Evolutionary conservation across 306 rosid species (phyloP).

Genomic region (Cercis canadensis): DNA sequence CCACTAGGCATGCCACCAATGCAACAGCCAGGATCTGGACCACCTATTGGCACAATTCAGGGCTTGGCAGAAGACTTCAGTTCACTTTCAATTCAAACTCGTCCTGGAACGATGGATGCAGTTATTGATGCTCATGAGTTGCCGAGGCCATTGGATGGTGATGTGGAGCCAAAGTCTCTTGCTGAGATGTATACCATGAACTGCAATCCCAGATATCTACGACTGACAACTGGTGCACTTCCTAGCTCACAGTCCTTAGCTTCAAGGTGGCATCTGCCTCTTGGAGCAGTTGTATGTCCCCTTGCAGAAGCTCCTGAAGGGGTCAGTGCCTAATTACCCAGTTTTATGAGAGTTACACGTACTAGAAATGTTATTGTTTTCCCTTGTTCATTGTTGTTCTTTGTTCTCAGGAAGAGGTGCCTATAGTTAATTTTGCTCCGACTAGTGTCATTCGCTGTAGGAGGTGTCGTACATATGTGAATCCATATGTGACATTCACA

Average conservation of each 20-base stretch:
- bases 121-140: conserved; percentile 74
- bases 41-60: conserved; percentile 70
- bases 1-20: conserved; percentile 66
- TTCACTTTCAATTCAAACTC: conserved; percentile 79
- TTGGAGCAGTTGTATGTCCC: conserved; percentile 97
- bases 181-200: conserved; percentile 69
- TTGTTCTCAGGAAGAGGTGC: conserved; percentile 84
- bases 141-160: conserved; percentile 93
- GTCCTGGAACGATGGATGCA: conserved; percentile 87
- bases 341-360: conserved; percentile 24
- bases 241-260: conserved; percentile 95
- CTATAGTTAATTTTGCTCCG: conserved; percentile 79
- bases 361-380: conserved; percentile 17
- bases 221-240: conserved; percentile 83
- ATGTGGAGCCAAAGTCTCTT: conserved; percentile 71
- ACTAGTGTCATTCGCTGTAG: conserved; percentile 94
- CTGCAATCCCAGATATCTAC: conserved; percentile 76
- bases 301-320: conserved; percentile 94
- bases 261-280: conserved; percentile 99
- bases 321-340: conserved; percentile 58
- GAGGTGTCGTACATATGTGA: conserved; percentile 96
- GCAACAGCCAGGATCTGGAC: conserved; percentile 65
- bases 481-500: conserved; percentile 89
- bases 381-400: conserved; percentile 30
- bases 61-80: conserved; percentile 88